A percentile compares a stretch with the other conserved stretches of the same genome.
These are phyloP conservation scores for Anthostomella pinea DNA, from an alignment of 2,329 filamentous ascomycete species.

Conservation along the genomic window DNA sequence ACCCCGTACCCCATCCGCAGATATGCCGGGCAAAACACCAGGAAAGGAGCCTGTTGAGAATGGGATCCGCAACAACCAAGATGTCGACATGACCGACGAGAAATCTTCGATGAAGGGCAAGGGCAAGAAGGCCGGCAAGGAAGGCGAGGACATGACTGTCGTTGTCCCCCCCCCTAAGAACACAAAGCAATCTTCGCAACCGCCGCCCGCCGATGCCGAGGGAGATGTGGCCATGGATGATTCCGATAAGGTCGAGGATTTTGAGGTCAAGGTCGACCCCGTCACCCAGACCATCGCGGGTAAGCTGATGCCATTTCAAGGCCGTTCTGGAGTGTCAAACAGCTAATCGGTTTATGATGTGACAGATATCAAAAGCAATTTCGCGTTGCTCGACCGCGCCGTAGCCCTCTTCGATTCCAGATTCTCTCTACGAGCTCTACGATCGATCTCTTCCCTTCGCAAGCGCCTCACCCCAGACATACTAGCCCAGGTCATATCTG, in stretches of 20 bases:
- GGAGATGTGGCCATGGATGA: constrained; percentile 72
- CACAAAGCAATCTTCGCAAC: constrained; percentile 55
- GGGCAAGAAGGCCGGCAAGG: constrained; percentile 61
- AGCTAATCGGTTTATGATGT: constrained; percentile 19
- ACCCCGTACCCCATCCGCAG: constrained; percentile 20
- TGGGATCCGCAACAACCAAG: constrained; percentile 62
- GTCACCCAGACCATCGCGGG: constrained; percentile 58
- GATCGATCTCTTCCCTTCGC: constrained; percentile 92
- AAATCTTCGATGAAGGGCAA: constrained; percentile 59
- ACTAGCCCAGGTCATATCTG: constrained; percentile 74
- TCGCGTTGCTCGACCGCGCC: constrained; percentile 84
- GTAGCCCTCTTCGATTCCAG: constrained; percentile 91
- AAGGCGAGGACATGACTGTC: constrained; percentile 77
- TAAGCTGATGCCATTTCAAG: constrained; percentile 30
- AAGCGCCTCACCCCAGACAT: constrained; percentile 85
- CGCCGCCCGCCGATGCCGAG: constrained; percentile 58
- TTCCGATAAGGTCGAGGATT: constrained; percentile 47
- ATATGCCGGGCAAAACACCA: constrained; percentile 72
- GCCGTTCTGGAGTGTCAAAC: background rate
- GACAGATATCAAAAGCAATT: constrained; percentile 92
- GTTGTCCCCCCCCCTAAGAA: constrained; percentile 73
- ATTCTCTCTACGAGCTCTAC: constrained; percentile 89
- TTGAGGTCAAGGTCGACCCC: constrained; percentile 58
- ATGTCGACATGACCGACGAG: constrained; percentile 70
- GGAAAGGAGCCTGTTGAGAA: constrained; percentile 69